A percentile compares a stretch with the other conserved stretches of the same genome.
Evolutionary conservation across 1,139 yeast genomes (phyloP).

Genomic region (Scheffersomyces quercinus): DNA sequence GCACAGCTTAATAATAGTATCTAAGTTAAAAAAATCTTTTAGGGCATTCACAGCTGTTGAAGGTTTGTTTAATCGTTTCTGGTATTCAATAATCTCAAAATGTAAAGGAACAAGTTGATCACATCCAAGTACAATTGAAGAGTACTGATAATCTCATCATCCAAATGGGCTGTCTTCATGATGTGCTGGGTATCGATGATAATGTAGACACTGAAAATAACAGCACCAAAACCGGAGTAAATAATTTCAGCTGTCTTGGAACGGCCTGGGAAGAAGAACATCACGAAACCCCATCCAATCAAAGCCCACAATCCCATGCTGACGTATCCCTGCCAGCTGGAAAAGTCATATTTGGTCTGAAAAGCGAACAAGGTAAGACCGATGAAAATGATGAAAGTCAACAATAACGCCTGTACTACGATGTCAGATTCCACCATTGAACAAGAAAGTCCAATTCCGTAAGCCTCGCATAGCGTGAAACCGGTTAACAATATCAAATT

Average conservation of each 20-base stretch:
- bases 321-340: conserved; percentile 68
- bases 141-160: conserved; percentile 82
- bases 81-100: conserved; percentile 65
- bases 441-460: conserved; percentile 68
- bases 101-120: conserved; percentile 74
- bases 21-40: no score
- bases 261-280: conserved; percentile 64
- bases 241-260: conserved; percentile 55
- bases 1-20: no score
- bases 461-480: conserved; percentile 76
- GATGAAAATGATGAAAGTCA: conserved; percentile 68
- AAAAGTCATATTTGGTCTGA: conserved; percentile 80
- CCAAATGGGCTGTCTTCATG: conserved; percentile 78
- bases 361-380: conserved; percentile 79
- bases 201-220: conserved; percentile 70
- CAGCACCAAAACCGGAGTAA: conserved; percentile 73
- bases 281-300: conserved; percentile 71
- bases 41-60: neutral
- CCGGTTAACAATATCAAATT: conserved; percentile 57
- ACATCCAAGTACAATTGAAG: conserved; percentile 78
- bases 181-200: conserved; percentile 81
- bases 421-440: conserved; percentile 63
- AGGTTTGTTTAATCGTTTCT: conserved; percentile 33
- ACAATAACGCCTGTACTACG: conserved; percentile 68
- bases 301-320: conserved; percentile 66